These are phyloP conservation scores for Papiliotrema fonsecae DNA, from an alignment of 1,284 basidiomycete genomes.

Conservation along the genomic window DNA sequence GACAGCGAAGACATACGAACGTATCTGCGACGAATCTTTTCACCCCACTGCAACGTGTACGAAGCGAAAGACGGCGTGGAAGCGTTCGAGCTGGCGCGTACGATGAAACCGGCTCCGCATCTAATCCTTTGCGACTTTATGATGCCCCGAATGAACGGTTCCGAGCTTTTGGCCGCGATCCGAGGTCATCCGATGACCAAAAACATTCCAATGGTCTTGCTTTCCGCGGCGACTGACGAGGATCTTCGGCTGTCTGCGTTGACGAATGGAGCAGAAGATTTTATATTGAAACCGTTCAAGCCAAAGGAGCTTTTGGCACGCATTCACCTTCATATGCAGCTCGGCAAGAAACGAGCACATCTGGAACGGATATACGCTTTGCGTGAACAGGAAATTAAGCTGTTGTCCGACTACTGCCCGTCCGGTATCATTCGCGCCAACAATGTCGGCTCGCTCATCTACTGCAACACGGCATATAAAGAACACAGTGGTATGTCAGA, in stretches of 20 bases:
- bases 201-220: slow-evolving; percentile 29
- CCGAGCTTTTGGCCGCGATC: slow-evolving; percentile 27
- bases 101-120: slow-evolving; percentile 12
- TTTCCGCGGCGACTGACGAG: slow-evolving; percentile 31
- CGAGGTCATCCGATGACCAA: slow-evolving; percentile 15
- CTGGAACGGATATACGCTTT: slow-evolving; percentile 36
- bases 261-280: slow-evolving; percentile 50
- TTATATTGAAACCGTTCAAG: slow-evolving; percentile 44
- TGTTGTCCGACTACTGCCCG: slow-evolving; percentile 42
- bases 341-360: slow-evolving; percentile 38
- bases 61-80: slow-evolving; percentile 45
- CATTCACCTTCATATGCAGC: slow-evolving; percentile 41
- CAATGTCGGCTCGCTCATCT: slow-evolving; percentile 20
- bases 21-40: slow-evolving; percentile 38
- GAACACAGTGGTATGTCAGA: slow-evolving; percentile 12
- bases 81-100: slow-evolving; percentile 35
- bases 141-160: slow-evolving; percentile 41
- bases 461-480: slow-evolving; percentile 35
- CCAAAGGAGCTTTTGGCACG: slow-evolving; percentile 49
- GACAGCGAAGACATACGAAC: slow-evolving; percentile 38
- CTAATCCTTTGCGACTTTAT: slow-evolving; percentile 39
- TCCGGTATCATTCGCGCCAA: slow-evolving; percentile 36
- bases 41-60: slow-evolving; percentile 43
- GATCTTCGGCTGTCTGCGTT: slow-evolving; percentile 34
- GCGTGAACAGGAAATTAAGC: slow-evolving; percentile 34